Evolutionary conservation across 2,329 filamentous ascomycete genomes (phyloP), one percentile per base, ranked within the genome.

Genomic region (Dactylonectria estremocensis): DNA sequence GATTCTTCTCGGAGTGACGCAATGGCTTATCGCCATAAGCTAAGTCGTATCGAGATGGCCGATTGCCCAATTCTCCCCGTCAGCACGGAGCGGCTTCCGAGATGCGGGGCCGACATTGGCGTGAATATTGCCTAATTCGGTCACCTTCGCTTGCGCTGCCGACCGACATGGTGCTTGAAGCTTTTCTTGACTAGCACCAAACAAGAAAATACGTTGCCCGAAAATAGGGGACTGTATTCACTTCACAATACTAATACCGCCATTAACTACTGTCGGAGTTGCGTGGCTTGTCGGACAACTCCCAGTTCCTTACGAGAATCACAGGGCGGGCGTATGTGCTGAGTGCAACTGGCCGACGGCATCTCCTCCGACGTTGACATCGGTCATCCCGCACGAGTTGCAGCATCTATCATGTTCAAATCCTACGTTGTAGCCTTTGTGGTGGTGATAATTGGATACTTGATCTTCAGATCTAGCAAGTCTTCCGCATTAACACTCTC

Each of bases 21-120:
- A 40, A 40, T 13, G 37, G 13, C 22, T 31, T 52, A 40, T 60
- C 24, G 10, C 10, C 22, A 1, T 2, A n/a, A 52, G 24, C 63
- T 66, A 66, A 61, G n/a, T 57, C 52, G 20, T 16, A 66, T 57
- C 13, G 13, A 57, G 63, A 52, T 43, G 61, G 45, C 46, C 45
- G 63, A 66, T 66, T 45, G 57, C 18, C 63, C 57, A 66, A 61
- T 52, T 14, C 10, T 46, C 3, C 10, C 10, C 43, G 4, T 52
- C 35, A 52, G 61, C 57, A 66, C 56, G 57, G 24, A 28, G 24
- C 24, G 7, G 24, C 24, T 35, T 22, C n/a, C 33, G 8, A 31
- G 13, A 31, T 52, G 57, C 37, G 61, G 55, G 55, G 61, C 45
- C 20, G 50, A 7, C 6, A 11, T n/a, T 50, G 48, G 48, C 48